phyloP scores from a whole-genome alignment of 345 rosid genomes.

The Cardamine chenopodiifolia region DNA sequence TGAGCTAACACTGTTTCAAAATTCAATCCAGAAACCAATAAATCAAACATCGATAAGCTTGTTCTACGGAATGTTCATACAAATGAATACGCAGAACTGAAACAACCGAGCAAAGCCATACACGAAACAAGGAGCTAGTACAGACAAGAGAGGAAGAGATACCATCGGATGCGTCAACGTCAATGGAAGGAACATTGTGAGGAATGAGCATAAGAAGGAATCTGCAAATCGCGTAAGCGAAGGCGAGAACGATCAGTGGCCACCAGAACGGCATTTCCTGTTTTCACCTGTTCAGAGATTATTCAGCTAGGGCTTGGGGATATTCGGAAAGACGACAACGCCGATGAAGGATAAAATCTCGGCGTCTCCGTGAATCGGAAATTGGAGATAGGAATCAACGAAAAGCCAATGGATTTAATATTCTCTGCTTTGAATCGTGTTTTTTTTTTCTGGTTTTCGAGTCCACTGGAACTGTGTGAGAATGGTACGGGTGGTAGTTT shows the following conservation, averaged over 20 bases:
- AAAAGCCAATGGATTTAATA: slow-evolving; percentile 5
- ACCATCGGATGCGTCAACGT: slow-evolving; percentile 96
- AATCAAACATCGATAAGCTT: slow-evolving; percentile 21
- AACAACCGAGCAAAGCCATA: not conserved
- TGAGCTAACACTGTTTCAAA: slow-evolving; percentile 68
- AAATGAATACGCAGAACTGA: not conserved
- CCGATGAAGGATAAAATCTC: slow-evolving; percentile 19
- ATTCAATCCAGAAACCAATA: not conserved
- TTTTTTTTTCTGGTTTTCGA: not conserved
- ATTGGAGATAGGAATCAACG: slow-evolving; percentile 28
- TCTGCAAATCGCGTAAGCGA: slow-evolving; percentile 90
- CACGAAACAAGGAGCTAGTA: not conserved
- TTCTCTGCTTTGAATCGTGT: slow-evolving; percentile 27
- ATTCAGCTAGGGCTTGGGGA: slow-evolving; percentile 19
- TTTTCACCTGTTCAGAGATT: not conserved
- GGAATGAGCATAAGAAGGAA: slow-evolving; percentile 90
- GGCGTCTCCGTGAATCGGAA: slow-evolving; percentile 26
- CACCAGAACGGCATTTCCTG: slow-evolving; percentile 83
- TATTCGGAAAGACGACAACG: slow-evolving; percentile 2
- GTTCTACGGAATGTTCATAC: not conserved
- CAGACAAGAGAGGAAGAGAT: slow-evolving; percentile 16
- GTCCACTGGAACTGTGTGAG: slow-evolving; percentile 37
- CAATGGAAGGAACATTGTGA: slow-evolving; percentile 89
- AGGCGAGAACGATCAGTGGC: slow-evolving; percentile 78
- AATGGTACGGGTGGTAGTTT: slow-evolving; percentile 25